Evolutionary conservation across 441 rosid genomes (phyloP).

Genomic region (Gossypium davidsonii): DNA sequence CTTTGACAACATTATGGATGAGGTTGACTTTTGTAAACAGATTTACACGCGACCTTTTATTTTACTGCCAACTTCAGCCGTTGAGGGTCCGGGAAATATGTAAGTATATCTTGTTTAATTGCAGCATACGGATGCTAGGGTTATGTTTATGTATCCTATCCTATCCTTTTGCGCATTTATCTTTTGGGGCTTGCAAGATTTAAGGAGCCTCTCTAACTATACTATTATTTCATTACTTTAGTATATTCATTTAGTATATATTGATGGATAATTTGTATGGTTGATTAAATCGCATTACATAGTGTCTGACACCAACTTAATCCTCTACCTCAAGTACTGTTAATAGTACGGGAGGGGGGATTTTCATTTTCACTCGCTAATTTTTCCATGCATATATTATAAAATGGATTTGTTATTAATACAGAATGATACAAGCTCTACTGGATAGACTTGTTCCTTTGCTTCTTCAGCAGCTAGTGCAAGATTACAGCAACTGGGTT

Average conservation of each 20-base stretch:
- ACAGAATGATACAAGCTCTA: constrained; percentile 73
- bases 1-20: neutral
- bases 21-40: constrained; percentile 28
- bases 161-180: neutral
- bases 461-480: constrained; percentile 49
- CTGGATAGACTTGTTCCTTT: constrained; percentile 64
- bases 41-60: constrained; percentile 58
- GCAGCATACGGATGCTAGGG: neutral
- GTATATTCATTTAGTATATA: neutral
- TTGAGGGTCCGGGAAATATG: constrained; percentile 77
- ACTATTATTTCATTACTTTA: neutral
- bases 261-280: neutral
- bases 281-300: neutral
- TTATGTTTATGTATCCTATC: neutral
- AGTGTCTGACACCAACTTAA: neutral
- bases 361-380: neutral
- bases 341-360: neutral
- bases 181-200: neutral
- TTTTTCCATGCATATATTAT: constrained; percentile 9
- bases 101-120: constrained; percentile 30
- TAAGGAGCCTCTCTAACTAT: neutral
- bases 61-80: constrained; percentile 60
- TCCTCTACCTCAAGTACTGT: neutral
- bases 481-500: constrained; percentile 58
- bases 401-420: constrained; percentile 11